phyloP scores from a whole-genome alignment of 129 eudicot genomes.

The Flaveria linearis region DNA sequence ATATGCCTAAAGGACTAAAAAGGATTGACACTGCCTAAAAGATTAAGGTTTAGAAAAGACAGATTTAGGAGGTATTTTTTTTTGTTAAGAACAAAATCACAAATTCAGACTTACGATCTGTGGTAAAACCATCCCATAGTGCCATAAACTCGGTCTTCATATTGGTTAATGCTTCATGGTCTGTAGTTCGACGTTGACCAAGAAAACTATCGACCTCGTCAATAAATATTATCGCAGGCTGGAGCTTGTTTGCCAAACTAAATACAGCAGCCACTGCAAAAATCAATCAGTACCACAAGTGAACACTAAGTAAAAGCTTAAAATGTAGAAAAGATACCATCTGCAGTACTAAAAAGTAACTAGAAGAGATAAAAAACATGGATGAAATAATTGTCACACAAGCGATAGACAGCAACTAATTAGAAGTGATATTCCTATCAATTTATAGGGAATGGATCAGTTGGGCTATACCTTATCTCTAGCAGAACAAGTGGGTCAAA shows the following conservation, averaged over 20 bases:
- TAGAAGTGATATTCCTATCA: no score
- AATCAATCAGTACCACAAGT: constrained; percentile 16
- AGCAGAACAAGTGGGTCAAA: no score
- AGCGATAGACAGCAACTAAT: no score
- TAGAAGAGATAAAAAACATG: no score
- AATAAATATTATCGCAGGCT: constrained; percentile 89
- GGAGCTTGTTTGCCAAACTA: constrained; percentile 82
- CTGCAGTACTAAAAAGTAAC: background rate
- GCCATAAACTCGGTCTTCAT: constrained; percentile 97
- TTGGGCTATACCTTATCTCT: no score
- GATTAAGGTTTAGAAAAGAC: background rate
- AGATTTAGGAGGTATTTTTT: background rate
- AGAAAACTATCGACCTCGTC: constrained; percentile 94
- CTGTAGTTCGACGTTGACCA: constrained; percentile 75
- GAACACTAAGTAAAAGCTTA: background rate
- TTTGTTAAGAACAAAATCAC: background rate
- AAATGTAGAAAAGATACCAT: constrained; percentile 2
- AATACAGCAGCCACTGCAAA: constrained; percentile 84
- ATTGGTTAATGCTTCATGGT: constrained; percentile 81
- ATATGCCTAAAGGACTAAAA: background rate
- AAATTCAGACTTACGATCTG: constrained; percentile 64
- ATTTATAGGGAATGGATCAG: no score
- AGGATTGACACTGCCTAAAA: background rate
- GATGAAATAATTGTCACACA: no score
- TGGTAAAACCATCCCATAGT: constrained; percentile 91